Conservation (phyloP, 2,329 filamentous ascomycete species). For the Blumeriella jaapii region DNA sequence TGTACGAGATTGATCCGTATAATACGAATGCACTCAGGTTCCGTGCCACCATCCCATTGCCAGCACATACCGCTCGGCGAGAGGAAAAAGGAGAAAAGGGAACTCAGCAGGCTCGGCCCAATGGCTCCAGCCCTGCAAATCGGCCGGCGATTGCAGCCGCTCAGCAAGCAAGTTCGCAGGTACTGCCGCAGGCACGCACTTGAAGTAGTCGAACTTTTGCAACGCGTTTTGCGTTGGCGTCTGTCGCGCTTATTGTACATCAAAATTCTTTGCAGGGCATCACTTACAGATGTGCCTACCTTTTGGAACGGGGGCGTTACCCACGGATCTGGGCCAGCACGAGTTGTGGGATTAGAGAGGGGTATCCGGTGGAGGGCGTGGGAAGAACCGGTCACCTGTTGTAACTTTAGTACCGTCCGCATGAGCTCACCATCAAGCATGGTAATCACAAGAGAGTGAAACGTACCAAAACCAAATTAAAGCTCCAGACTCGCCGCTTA, state of each 20-base stretch:
- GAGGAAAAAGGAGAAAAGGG: constrained; percentile 17
- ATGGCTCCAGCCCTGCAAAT: constrained; percentile 15
- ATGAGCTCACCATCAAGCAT: constrained; percentile 15
- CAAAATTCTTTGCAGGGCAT: constrained; percentile 20
- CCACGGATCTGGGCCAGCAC: constrained; percentile 21
- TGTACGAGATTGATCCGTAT: constrained; percentile 66
- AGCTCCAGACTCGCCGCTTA: too few species aligned
- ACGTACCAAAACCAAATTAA: not conserved
- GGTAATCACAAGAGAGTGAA: constrained; percentile 13
- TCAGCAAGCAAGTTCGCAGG: constrained; percentile 12
- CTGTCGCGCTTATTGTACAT: constrained; percentile 17
- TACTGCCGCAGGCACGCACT: constrained; percentile 14
- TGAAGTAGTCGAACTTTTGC: constrained; percentile 9
- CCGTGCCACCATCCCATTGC: constrained; percentile 33
- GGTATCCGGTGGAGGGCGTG: constrained; percentile 9
- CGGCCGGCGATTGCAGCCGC: constrained; percentile 14
- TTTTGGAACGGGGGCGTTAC: constrained; percentile 22
- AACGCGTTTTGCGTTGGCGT: constrained; percentile 6
- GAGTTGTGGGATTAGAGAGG: constrained; percentile 19
- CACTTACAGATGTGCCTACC: constrained; percentile 14
- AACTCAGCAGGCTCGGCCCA: constrained; percentile 10
- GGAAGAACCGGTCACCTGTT: constrained; percentile 22
- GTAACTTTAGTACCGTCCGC: constrained; percentile 20
- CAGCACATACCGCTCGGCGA: constrained; percentile 18
- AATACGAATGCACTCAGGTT: constrained; percentile 49